A percentile compares a stretch with the other conserved stretches of the same genome.
Conservation (phyloP, 1,284 basidiomycete species). For the Boletus sp. region DNA sequence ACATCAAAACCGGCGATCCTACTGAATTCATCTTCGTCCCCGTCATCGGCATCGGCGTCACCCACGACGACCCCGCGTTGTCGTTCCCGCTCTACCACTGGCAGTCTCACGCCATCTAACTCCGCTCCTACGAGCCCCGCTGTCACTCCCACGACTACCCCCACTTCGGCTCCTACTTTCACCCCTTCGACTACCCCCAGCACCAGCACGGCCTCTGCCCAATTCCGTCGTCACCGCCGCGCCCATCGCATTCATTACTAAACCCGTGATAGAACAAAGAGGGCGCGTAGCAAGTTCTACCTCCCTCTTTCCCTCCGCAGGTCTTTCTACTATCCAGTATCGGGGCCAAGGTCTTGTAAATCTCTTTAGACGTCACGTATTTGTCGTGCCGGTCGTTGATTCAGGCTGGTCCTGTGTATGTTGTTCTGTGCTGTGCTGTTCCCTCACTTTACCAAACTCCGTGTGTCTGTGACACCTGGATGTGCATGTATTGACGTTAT, state of each 20-base stretch:
- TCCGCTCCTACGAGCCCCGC: not conserved
- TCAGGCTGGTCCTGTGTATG: not conserved
- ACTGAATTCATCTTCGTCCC: not conserved
- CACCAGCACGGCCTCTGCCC: no score
- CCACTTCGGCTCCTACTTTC: not conserved
- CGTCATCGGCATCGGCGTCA: not conserved
- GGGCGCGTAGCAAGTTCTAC: not conserved
- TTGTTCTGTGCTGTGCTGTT: not conserved
- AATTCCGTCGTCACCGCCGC: constrained; percentile 12
- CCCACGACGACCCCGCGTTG: not conserved
- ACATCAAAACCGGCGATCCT: not conserved
- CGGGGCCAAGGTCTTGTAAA: no score
- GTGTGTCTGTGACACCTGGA: constrained; percentile 3
- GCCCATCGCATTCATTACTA: constrained; percentile 5
- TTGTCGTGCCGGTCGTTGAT: not conserved
- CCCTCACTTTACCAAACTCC: not conserved
- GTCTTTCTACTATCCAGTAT: no score
- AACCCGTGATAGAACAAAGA: not conserved
- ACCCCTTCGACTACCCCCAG: not conserved
- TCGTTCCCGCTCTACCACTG: constrained; percentile 1
- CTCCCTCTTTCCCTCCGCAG: not conserved
- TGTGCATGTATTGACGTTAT: not conserved
- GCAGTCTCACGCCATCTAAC: not conserved
- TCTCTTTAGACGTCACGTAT: not conserved
- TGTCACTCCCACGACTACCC: not conserved